These are phyloP conservation scores for Mycosphaerella sp. DNA, from an alignment of 2,329 filamentous ascomycete species.

Conservation along the genomic window DNA sequence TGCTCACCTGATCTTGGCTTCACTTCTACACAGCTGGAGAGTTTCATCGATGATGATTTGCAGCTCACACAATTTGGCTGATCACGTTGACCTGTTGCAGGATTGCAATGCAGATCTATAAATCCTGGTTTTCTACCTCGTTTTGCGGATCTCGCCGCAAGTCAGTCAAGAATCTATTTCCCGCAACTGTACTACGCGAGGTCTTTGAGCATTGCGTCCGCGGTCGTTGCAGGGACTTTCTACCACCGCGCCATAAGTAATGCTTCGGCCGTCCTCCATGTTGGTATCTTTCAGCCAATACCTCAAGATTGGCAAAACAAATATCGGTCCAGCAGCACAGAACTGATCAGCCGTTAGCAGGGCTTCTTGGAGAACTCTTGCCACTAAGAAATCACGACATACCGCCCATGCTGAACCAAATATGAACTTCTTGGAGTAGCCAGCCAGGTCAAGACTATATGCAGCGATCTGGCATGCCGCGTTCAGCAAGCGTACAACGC, in stretches of 20 bases:
- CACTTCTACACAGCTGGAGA: constrained; percentile 32
- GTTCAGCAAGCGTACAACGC: constrained; percentile 5
- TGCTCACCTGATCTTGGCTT: constrained; percentile 26
- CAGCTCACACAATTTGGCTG: constrained; percentile 30
- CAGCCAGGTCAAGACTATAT: constrained; percentile 2
- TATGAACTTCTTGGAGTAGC: constrained; percentile 9
- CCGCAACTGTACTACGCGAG: not conserved
- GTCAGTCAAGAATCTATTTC: no score
- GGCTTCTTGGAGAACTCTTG: not conserved
- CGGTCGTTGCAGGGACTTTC: not conserved
- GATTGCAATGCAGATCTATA: no score
- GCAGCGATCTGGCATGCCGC: constrained; percentile 5
- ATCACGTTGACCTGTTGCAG: not conserved
- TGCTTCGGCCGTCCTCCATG: not conserved
- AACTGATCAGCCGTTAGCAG: not conserved
- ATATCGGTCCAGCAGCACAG: constrained; percentile 5
- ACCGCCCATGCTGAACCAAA: constrained; percentile 6
- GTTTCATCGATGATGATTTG: constrained; percentile 33
- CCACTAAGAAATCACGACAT: not conserved
- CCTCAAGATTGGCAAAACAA: constrained; percentile 3
- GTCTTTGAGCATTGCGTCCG: not conserved
- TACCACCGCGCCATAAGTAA: not conserved
- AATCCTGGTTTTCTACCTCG: no score
- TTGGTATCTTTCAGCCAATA: constrained; percentile 10
- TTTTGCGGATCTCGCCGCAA: no score